Conservation (phyloP, 2,329 filamentous ascomycete genomes). For the Curvularia lunata region DNA sequence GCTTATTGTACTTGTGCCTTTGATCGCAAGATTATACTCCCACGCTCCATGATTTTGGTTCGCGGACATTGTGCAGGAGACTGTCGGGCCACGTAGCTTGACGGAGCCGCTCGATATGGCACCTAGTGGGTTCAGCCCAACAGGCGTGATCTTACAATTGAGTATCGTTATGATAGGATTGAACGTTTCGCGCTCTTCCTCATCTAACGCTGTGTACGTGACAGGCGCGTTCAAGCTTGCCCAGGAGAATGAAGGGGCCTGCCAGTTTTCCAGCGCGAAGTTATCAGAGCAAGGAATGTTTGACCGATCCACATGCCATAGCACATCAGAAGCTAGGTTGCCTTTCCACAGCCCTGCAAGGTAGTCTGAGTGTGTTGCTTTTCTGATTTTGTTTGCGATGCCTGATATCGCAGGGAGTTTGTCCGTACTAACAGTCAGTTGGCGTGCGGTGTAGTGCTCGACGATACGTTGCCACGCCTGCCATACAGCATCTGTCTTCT, state of each 20-base stretch:
- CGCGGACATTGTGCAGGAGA: conserved; percentile 26
- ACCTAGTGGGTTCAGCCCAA: conserved; percentile 39
- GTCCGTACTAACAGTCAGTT: conserved; percentile 37
- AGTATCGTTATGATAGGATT: conserved; percentile 24
- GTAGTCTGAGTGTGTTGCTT: conserved; percentile 38
- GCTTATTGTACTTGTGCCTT: conserved; percentile 34
- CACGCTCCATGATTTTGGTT: conserved; percentile 21
- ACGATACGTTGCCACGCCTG: conserved; percentile 44
- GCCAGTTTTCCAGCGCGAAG: conserved; percentile 31
- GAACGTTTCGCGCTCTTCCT: conserved; percentile 30
- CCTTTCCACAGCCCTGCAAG: conserved; percentile 45
- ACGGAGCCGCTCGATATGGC: conserved; percentile 33
- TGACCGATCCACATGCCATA: conserved; percentile 33
- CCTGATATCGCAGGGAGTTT: conserved; percentile 46
- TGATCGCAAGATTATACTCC: conserved; percentile 36
- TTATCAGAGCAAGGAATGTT: conserved; percentile 5
- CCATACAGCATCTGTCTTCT: conserved; percentile 29
- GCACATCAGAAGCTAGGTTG: conserved; percentile 39
- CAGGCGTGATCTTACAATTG: conserved; percentile 20
- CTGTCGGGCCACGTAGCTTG: conserved; percentile 29
- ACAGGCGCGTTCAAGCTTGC: conserved; percentile 38
- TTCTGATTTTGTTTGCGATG: conserved; percentile 41
- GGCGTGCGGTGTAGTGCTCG: conserved; percentile 36
- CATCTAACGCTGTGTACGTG: conserved; percentile 30
- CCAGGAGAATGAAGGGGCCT: conserved; percentile 45